A percentile compares a stretch with the other conserved stretches of the same genome.
These are phyloP conservation scores for Erigeron canadensis DNA, from an alignment of 129 eudicot species.

Conservation along the genomic window DNA sequence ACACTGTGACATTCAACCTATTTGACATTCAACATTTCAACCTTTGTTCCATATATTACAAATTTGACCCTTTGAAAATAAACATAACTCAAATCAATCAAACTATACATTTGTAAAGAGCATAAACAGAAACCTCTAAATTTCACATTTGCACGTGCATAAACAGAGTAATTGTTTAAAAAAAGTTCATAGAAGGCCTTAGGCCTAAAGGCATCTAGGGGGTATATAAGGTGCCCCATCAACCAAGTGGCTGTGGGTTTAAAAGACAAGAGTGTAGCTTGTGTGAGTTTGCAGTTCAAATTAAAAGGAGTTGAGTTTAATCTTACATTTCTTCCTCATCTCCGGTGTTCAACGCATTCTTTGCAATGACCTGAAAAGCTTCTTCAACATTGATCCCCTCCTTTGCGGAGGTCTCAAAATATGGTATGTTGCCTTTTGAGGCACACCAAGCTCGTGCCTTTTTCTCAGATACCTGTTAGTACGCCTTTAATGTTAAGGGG, in stretches of 20 bases:
- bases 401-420: conserved; percentile 5
- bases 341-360: conserved; percentile 8
- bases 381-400: conserved; percentile 12
- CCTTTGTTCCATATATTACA: background rate
- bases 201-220: too few species aligned
- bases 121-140: background rate
- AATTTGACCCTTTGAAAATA: background rate
- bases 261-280: too few species aligned
- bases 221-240: too few species aligned
- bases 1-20: too few species aligned
- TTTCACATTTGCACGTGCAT: background rate
- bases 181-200: too few species aligned
- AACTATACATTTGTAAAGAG: background rate
- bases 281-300: too few species aligned
- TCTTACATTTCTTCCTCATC: conserved; percentile 13
- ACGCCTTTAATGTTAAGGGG: background rate
- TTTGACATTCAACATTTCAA: too few species aligned
- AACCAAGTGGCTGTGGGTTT: too few species aligned
- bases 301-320: background rate
- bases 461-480: conserved; percentile 5
- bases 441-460: conserved; percentile 13
- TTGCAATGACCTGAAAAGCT: conserved; percentile 12
- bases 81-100: background rate
- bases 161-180: background rate
- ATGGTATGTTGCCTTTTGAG: conserved; percentile 1